Conservation (phyloP, 148 eudicot genomes). For the Hydrangea macrophylla region DNA sequence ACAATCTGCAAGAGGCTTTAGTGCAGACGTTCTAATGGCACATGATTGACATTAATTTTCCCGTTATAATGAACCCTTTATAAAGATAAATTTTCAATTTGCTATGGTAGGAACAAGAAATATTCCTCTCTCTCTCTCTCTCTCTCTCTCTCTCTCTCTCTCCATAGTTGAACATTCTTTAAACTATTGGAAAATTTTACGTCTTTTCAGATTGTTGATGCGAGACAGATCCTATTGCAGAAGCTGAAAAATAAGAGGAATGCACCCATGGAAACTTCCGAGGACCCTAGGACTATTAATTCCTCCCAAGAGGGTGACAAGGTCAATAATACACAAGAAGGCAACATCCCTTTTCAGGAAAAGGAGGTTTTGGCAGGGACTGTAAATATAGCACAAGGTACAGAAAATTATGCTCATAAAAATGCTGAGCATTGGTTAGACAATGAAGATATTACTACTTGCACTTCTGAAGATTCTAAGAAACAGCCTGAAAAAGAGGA, state of each 20-base stretch:
- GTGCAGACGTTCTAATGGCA: too few relatives aligned
- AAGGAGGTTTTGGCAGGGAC: constrained; percentile 7
- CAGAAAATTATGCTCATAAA: constrained; percentile 11
- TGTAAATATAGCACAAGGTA: constrained; percentile 14
- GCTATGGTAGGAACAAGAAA: too few relatives aligned
- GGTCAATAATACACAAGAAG: constrained; percentile 5
- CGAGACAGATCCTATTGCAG: constrained; percentile 42
- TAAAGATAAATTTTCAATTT: too few relatives aligned
- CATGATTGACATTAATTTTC: too few relatives aligned
- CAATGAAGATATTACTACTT: constrained; percentile 15
- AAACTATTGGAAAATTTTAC: constrained; percentile 1
- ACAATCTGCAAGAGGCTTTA: not conserved
- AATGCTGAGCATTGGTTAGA: constrained; percentile 9
- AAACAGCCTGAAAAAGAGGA: constrained; percentile 42
- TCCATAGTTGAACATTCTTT: too few relatives aligned
- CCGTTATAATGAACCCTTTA: too few relatives aligned
- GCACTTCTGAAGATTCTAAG: constrained; percentile 12
- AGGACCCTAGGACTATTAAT: constrained; percentile 15
- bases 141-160: too few relatives aligned
- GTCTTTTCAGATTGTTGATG: constrained; percentile 49
- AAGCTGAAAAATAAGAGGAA: constrained; percentile 40
- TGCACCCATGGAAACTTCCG: constrained; percentile 25
- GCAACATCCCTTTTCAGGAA: constrained; percentile 11
- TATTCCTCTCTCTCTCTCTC: too few relatives aligned
- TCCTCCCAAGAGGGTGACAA: constrained; percentile 18